Percentiles rank a stretch among this genome's conserved stretches.
phyloP scores from a whole-genome alignment of 140 eudicot species.

The Bidens hawaiensis region DNA sequence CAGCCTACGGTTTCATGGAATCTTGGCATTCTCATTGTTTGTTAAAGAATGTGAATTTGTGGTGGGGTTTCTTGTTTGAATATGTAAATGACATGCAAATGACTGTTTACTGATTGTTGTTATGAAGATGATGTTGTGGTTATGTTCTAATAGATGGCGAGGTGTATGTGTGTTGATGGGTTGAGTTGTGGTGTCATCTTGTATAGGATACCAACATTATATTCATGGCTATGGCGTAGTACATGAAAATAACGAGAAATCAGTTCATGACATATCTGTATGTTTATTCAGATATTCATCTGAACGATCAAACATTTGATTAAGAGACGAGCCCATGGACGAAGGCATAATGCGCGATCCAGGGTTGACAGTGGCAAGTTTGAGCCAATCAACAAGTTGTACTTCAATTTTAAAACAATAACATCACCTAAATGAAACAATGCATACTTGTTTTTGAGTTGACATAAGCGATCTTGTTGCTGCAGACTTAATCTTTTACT shows the following conservation, averaged over 20 bases:
- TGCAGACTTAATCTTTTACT: neutral
- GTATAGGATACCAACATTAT: neutral
- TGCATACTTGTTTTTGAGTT: no score
- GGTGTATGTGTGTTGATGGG: neutral
- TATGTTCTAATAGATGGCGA: neutral
- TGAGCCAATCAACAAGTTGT: no score
- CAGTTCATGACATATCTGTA: no score
- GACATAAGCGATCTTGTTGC: no score
- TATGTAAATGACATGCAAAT: constrained; percentile 19
- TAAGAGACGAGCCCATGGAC: no score
- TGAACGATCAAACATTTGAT: no score
- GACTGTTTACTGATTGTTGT: constrained; percentile 6
- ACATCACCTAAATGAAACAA: no score
- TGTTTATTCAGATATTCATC: no score
- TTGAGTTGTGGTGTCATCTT: neutral
- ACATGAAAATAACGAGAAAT: no score
- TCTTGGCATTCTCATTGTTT: neutral
- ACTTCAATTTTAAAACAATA: no score
- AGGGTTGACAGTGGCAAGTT: no score
- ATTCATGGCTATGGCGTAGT: neutral
- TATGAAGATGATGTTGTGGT: constrained; percentile 6
- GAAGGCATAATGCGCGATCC: no score
- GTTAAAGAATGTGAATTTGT: neutral
- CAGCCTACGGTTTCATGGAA: constrained; percentile 2
- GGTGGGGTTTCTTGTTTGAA: constrained; percentile 8